Conservation (phyloP, 2,329 filamentous ascomycete species). For the Diaporthe citriasiana region DNA sequence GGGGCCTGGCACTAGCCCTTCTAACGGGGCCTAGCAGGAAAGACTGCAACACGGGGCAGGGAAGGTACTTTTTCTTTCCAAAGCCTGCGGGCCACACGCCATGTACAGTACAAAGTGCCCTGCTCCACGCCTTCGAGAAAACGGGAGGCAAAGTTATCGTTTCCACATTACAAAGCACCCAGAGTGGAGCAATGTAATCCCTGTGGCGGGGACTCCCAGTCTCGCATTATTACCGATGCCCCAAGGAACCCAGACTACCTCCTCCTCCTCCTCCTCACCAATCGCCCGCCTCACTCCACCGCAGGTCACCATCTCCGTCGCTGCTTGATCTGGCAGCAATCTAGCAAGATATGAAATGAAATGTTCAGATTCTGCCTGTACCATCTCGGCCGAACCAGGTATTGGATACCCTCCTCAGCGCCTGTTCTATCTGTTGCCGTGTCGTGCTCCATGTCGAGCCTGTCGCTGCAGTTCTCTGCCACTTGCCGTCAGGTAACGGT, state of each 20-base stretch:
- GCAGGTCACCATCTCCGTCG: slow-evolving; percentile 8
- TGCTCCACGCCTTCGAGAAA: slow-evolving; percentile 15
- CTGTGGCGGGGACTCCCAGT: slow-evolving; percentile 25
- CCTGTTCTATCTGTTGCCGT: neutral
- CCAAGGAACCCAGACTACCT: neutral
- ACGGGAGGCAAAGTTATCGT: slow-evolving; percentile 29
- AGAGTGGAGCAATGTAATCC: slow-evolving; percentile 26
- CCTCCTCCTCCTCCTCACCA: neutral
- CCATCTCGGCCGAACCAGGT: neutral
- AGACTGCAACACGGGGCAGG: slow-evolving; percentile 26
- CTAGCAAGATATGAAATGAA: neutral
- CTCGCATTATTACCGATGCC: slow-evolving; percentile 25
- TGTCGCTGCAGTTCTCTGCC: slow-evolving; percentile 9
- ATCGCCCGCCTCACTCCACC: neutral
- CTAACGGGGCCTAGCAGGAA: slow-evolving; percentile 37
- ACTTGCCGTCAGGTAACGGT: slow-evolving; percentile 19
- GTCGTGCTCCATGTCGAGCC: slow-evolving; percentile 10
- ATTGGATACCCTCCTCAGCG: neutral
- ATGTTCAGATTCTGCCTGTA: neutral
- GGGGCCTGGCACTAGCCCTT: slow-evolving; percentile 19
- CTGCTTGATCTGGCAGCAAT: neutral
- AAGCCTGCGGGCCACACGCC: neutral
- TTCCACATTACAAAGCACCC: slow-evolving; percentile 42
- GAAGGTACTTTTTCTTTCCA: slow-evolving; percentile 11
- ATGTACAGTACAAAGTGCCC: slow-evolving; percentile 35